These are phyloP conservation scores for Aspergillus flavus DNA, from an alignment of 2,329 filamentous ascomycete genomes.

Conservation along the genomic window DNA sequence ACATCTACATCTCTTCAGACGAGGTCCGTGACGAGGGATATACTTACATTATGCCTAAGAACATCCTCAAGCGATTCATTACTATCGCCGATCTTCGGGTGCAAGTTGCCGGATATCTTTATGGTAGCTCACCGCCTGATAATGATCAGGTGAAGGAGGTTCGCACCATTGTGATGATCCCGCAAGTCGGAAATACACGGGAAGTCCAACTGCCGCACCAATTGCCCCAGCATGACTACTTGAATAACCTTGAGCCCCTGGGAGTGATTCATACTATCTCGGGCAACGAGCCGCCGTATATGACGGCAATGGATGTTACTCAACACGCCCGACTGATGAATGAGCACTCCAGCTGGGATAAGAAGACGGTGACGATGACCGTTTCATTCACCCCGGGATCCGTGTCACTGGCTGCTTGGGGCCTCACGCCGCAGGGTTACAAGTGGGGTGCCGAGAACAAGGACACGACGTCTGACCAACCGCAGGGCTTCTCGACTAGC, in stretches of 20 bases:
- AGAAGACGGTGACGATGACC: slow-evolving; percentile 90
- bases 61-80: slow-evolving; percentile 97
- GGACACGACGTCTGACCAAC: slow-evolving; percentile 88
- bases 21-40: slow-evolving; percentile 88
- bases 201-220: slow-evolving; percentile 89
- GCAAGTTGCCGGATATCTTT: slow-evolving; percentile 94
- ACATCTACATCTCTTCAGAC: slow-evolving; percentile 97
- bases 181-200: slow-evolving; percentile 90
- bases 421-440: slow-evolving; percentile 86
- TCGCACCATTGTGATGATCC: slow-evolving; percentile 94
- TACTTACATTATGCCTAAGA: slow-evolving; percentile 99
- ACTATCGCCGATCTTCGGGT: slow-evolving; percentile 94
- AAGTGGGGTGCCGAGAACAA: slow-evolving; percentile 97
- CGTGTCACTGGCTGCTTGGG: slow-evolving; percentile 92
- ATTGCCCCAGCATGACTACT: slow-evolving; percentile 87
- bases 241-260: slow-evolving; percentile 82
- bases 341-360: slow-evolving; percentile 76
- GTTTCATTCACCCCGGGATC: slow-evolving; percentile 96
- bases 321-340: slow-evolving; percentile 91
- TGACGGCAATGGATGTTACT: slow-evolving; percentile 93
- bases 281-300: slow-evolving; percentile 93
- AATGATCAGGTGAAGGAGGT: slow-evolving; percentile 98
- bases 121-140: slow-evolving; percentile 87
- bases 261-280: slow-evolving; percentile 95
- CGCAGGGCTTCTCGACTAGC: slow-evolving; percentile 84